These are phyloP conservation scores for Sphaerobolus stellatus DNA, from an alignment of 1,284 basidiomycete species.

Conservation along the genomic window DNA sequence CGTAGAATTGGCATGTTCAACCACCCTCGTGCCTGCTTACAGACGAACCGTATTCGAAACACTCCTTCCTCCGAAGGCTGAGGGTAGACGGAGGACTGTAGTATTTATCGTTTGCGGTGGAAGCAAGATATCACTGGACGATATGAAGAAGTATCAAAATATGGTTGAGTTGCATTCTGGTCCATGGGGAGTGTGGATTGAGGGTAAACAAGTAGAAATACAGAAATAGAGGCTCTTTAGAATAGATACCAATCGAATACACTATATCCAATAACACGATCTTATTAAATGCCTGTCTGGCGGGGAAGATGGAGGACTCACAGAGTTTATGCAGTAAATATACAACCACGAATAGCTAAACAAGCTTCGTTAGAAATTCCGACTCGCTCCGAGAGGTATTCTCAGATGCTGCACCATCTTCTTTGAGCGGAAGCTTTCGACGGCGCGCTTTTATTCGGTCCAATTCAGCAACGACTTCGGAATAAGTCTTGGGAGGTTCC, in stretches of 20 bases:
- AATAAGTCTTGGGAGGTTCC: conserved; percentile 64
- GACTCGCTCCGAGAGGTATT: conserved; percentile 29
- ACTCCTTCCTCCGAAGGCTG: conserved; percentile 38
- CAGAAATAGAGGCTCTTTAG: conserved; percentile 29
- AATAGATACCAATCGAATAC: too few relatives aligned
- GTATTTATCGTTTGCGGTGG: conserved; percentile 74
- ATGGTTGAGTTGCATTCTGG: background rate
- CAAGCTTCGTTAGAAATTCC: conserved; percentile 27
- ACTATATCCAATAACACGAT: too few relatives aligned
- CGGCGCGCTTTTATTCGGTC: conserved; percentile 57
- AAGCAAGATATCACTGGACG: conserved; percentile 60
- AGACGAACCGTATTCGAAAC: conserved; percentile 51
- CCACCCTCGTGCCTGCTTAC: conserved; percentile 65
- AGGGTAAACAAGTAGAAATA: conserved; percentile 23
- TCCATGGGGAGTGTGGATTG: conserved; percentile 10
- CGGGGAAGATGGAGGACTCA: conserved; percentile 30
- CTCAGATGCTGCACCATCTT: conserved; percentile 35
- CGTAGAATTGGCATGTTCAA: conserved; percentile 69
- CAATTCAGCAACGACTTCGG: conserved; percentile 62
- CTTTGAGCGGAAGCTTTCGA: conserved; percentile 51
- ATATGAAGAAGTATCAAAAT: conserved; percentile 46
- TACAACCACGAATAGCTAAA: conserved; percentile 7
- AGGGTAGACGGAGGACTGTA: conserved; percentile 35
- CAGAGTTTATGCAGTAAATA: conserved; percentile 37
- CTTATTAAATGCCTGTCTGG: background rate